Percentiles rank a stretch among this genome's conserved stretches.
These are phyloP conservation scores for Graphiopsis chlorocephala DNA, from an alignment of 2,329 filamentous ascomycete genomes.

Conservation along the genomic window DNA sequence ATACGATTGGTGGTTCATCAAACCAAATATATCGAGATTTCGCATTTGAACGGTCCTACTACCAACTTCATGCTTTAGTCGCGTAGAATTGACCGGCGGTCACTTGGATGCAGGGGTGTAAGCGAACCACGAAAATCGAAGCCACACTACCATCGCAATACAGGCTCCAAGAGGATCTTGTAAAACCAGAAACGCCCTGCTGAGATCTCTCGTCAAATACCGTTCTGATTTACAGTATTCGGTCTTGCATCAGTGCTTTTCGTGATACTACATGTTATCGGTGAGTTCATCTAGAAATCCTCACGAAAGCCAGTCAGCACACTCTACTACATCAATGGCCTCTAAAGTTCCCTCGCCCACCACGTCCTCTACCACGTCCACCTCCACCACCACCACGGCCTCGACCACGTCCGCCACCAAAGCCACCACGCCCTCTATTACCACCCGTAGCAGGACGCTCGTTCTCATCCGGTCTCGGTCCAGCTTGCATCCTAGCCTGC, in stretches of 20 bases:
- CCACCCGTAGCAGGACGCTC: conserved; percentile 26
- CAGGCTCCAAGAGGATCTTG: neutral
- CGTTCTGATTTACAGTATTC: neutral
- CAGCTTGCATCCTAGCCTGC: conserved; percentile 54
- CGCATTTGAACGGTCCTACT: neutral
- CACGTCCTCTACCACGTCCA: conserved; percentile 14
- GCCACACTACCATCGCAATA: neutral
- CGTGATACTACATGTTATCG: neutral
- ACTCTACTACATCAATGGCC: conserved; percentile 1
- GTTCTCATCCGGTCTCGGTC: conserved; percentile 49
- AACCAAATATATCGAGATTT: neutral
- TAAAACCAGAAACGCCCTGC: neutral
- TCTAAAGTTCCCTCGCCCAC: conserved; percentile 19
- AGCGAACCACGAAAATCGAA: neutral
- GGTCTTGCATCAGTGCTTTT: neutral
- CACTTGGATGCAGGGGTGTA: neutral
- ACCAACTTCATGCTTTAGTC: neutral
- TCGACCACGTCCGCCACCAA: conserved; percentile 25
- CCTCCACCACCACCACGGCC: conserved; percentile 13
- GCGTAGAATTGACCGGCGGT: neutral
- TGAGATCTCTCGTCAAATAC: neutral
- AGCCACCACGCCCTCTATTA: conserved; percentile 23
- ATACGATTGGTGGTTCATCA: neutral
- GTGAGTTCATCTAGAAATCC: neutral
- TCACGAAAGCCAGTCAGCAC: neutral